Base-by-base conservation (phyloP, 495 filamentous ascomycete genomes). In the Hypomontagnella monticulosa region DNA sequence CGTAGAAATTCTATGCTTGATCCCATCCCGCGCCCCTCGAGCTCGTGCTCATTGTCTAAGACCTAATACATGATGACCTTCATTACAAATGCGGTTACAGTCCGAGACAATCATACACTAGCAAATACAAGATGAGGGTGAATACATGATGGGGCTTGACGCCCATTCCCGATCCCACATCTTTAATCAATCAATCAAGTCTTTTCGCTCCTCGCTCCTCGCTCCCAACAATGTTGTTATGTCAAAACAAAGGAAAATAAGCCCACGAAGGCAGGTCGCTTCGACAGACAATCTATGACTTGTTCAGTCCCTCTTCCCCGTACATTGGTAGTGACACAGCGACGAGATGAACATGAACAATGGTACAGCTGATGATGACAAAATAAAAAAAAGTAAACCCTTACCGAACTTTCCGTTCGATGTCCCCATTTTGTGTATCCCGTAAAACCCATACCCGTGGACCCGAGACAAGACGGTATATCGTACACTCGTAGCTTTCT, bases 41-140 rank as follows among this genome's bases (percentile, higher is more conserved):
- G 64, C 64, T 67, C 47, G 64, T 67, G 64, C 64, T 62, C 64
- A 67, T 67, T 67, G 64, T 67, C 58, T 67, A 67, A 57, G 57
- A 52, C 61, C 20, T 42, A 5, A 38, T 61, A 57, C 57, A 67
- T 61, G 57, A 61, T 56, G 43, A 53, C 42, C 42, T 9, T 27
- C 20, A 46, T 54, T 59, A 66, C 49, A 66, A 59, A 59, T 59
- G 62, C 43, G 15, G 32, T 36, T 18, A 67, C 20, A 27, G 57
- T 54, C 57, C 64, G 64, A 53, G 3, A 63, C 63, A 67, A 67
- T 47, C 58, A 62, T 67, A 67, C 64, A 67, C 64, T 67, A 67
- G 64, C 64, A 67, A 27, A 41, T 67, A 67, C 64, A 67, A 44
- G 47, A 27, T 51, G 42, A 58, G 51, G 64, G 58, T 23, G 58